These are phyloP conservation scores for Aegilops umbellulata DNA, from an alignment of 176 grass and related monocot species.

Conservation along the genomic window DNA sequence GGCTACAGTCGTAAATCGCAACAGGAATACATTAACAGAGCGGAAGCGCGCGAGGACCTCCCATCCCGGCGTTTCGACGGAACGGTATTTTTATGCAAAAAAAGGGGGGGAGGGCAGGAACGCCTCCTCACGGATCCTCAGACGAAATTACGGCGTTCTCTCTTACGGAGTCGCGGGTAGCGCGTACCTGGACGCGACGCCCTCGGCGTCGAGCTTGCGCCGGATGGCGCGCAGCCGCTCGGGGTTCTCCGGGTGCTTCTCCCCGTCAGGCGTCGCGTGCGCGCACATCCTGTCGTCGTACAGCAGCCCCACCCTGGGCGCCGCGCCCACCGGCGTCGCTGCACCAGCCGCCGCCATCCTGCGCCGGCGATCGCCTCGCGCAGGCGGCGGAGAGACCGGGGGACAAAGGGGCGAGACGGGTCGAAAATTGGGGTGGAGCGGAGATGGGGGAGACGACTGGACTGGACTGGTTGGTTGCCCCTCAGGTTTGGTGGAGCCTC, in stretches of 20 bases:
- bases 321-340: not conserved
- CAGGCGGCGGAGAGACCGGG: not conserved
- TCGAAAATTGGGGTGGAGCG: not conserved
- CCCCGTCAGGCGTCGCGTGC: constrained; percentile 68
- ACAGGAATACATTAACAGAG: not conserved
- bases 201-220: constrained; percentile 69
- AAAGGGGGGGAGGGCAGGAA: not conserved
- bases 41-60: not conserved
- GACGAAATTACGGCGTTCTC: not conserved
- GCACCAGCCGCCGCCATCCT: constrained; percentile 1
- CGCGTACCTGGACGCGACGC: constrained; percentile 60
- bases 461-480: not conserved
- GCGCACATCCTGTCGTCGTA: constrained; percentile 96
- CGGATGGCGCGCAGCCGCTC: constrained; percentile 75
- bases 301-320: constrained; percentile 57
- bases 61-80: not conserved
- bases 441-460: constrained; percentile 8
- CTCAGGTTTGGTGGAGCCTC: not conserved
- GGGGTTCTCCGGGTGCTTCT: constrained; percentile 75
- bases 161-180: not conserved
- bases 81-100: not conserved
- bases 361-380: not conserved
- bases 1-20: not conserved
- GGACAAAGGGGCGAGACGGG: not conserved
- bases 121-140: not conserved